Conservation (phyloP, 352 stramenopile species). For the Phytophthora aleatoria region DNA sequence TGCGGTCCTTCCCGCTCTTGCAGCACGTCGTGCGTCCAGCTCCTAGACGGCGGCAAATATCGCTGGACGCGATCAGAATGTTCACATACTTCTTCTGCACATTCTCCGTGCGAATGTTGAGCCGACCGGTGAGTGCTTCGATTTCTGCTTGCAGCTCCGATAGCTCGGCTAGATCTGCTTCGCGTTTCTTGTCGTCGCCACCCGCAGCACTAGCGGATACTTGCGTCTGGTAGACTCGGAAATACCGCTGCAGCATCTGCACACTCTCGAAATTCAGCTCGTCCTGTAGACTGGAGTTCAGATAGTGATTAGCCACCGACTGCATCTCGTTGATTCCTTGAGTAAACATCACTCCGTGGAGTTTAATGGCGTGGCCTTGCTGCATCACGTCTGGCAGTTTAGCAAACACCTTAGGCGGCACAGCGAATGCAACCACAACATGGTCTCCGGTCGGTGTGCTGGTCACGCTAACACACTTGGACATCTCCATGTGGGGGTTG, state of each 20-base stretch:
- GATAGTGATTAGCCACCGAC: conserved; percentile 88
- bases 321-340: conserved; percentile 96
- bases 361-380: conserved; percentile 70
- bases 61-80: conserved; percentile 85
- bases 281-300: conserved; percentile 84
- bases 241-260: conserved; percentile 71
- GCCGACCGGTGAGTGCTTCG: conserved; percentile 52
- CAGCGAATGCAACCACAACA: conserved; percentile 72
- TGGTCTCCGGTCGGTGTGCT: conserved; percentile 54
- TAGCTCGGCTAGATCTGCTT: conserved; percentile 41
- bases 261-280: conserved; percentile 86
- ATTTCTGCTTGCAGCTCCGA: conserved; percentile 64
- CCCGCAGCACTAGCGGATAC: conserved; percentile 34
- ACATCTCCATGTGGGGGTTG: conserved; percentile 60
- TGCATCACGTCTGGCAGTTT: conserved; percentile 68
- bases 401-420: conserved; percentile 60
- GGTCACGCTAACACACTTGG: conserved; percentile 79
- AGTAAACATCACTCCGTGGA: conserved; percentile 85
- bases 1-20: conserved; percentile 98
- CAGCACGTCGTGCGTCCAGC: conserved; percentile 95
- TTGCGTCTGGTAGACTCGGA: conserved; percentile 77
- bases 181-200: conserved; percentile 30
- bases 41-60: conserved; percentile 90
- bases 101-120: conserved; percentile 69
- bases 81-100: conserved; percentile 89